A percentile compares a stretch with the other conserved stretches of the same genome.
These are phyloP conservation scores for Suillus hirtellus DNA, from an alignment of 768 basidiomycete genomes.

Conservation along the genomic window DNA sequence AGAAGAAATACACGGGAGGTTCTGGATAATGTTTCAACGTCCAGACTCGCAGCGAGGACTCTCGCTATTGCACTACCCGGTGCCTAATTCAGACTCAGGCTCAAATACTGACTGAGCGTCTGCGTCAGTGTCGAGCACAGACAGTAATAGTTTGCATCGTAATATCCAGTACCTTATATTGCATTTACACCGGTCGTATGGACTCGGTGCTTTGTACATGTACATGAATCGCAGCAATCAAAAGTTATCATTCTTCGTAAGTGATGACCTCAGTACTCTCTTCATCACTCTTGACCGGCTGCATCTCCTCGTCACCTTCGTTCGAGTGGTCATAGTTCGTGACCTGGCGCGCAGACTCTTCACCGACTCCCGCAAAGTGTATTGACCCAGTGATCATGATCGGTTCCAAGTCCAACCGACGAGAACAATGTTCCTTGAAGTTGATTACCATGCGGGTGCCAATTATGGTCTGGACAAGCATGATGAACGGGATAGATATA, in stretches of 20 bases:
- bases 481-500: slow-evolving; percentile 31
- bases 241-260: not conserved
- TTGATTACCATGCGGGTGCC: slow-evolving; percentile 33
- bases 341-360: slow-evolving; percentile 11
- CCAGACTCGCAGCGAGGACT: too few relatives aligned
- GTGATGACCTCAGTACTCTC: not conserved
- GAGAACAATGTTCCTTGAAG: slow-evolving; percentile 30
- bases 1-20: too few relatives aligned
- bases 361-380: slow-evolving; percentile 14
- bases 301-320: slow-evolving; percentile 13
- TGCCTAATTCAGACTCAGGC: too few relatives aligned
- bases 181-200: not conserved
- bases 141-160: not conserved
- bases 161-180: not conserved
- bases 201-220: not conserved
- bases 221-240: not conserved
- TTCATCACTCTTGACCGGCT: not conserved
- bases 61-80: too few relatives aligned
- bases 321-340: slow-evolving; percentile 22
- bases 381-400: slow-evolving; percentile 18
- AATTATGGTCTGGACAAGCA: slow-evolving; percentile 31
- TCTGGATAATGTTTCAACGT: too few relatives aligned
- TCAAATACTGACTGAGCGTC: too few relatives aligned
- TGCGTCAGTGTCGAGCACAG: too few relatives aligned
- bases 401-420: slow-evolving; percentile 13